These are phyloP conservation scores for Apostasia shenzhenica DNA, from an alignment of 106 monocot species.

Conservation along the genomic window DNA sequence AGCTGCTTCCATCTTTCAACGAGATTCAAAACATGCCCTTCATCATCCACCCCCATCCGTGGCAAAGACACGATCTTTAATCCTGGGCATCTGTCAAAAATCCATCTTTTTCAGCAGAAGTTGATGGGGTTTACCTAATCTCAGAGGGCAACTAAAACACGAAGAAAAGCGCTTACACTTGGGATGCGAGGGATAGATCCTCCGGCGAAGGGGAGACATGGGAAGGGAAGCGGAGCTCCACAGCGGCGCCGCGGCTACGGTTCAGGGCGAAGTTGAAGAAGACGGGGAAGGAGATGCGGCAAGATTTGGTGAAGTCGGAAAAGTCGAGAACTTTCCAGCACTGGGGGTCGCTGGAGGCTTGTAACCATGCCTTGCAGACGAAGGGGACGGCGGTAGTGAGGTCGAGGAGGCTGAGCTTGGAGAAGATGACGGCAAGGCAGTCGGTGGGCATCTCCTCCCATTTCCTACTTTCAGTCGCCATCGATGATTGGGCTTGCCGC, in stretches of 20 bases:
- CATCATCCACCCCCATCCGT: constrained; percentile 11
- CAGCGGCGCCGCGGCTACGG: constrained; percentile 3
- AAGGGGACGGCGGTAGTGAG: constrained; percentile 28
- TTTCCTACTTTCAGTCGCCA: constrained; percentile 7
- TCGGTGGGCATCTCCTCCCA: constrained; percentile 48
- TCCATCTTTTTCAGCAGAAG: neutral
- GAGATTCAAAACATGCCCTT: constrained; percentile 19
- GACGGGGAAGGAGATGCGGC: constrained; percentile 20
- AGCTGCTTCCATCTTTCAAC: constrained; percentile 29
- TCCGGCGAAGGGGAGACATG: neutral
- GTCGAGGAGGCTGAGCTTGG: constrained; percentile 26
- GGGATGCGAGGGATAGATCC: constrained; percentile 12
- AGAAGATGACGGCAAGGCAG: constrained; percentile 40
- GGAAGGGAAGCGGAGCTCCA: constrained; percentile 19
- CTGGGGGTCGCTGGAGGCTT: constrained; percentile 24
- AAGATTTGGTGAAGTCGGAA: constrained; percentile 3
- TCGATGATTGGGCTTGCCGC: neutral
- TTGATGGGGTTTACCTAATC: neutral
- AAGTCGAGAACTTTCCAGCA: constrained; percentile 33
- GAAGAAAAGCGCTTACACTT: constrained; percentile 4
- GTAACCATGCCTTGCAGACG: constrained; percentile 39
- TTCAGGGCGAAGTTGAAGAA: constrained; percentile 21
- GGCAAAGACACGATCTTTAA: constrained; percentile 23
- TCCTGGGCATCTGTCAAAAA: constrained; percentile 19
- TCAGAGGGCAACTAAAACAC: neutral